phyloP scores from a whole-genome alignment of 768 basidiomycete genomes.

The Cystofilobasidium macerans region DNA sequence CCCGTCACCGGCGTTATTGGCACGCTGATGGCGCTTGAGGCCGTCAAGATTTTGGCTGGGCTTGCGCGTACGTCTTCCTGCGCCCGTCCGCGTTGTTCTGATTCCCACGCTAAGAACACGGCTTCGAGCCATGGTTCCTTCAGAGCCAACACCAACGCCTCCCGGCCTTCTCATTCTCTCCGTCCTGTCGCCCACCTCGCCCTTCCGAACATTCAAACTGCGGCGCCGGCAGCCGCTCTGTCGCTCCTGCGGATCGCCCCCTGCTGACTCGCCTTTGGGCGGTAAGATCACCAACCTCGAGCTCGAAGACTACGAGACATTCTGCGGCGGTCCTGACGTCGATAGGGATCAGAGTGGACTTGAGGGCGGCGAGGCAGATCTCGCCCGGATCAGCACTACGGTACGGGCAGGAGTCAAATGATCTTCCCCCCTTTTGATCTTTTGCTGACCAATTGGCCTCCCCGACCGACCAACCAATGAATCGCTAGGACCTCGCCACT shows the following conservation, averaged over 20 bases:
- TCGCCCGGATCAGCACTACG: conserved; percentile 28
- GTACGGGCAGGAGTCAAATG: neutral
- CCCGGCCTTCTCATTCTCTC: conserved; percentile 65
- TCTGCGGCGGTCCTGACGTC: conserved; percentile 55
- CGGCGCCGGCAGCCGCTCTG: conserved; percentile 60
- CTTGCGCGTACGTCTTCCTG: conserved; percentile 41
- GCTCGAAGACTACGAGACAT: conserved; percentile 66
- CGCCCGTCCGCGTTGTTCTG: conserved; percentile 21
- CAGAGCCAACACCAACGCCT: conserved; percentile 44
- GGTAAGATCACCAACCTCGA: conserved; percentile 43
- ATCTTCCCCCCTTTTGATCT: too few relatives aligned
- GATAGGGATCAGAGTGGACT: conserved; percentile 54
- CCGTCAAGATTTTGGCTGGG: conserved; percentile 65
- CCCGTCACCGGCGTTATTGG: conserved; percentile 82
- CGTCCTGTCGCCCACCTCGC: conserved; percentile 50
- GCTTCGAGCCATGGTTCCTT: neutral
- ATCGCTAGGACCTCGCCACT: conserved; percentile 45
- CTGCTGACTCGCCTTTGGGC: conserved; percentile 31
- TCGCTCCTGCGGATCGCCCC: conserved; percentile 48
- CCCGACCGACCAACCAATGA: neutral
- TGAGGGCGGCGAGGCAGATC: conserved; percentile 44
- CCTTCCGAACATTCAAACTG: conserved; percentile 75
- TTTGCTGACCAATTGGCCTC: conserved; percentile 9
- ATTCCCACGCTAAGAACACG: neutral
- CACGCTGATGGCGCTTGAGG: conserved; percentile 75